Evolutionary conservation across 2,329 filamentous ascomycete species (phyloP).

Genomic region (Colletotrichum lini): DNA sequence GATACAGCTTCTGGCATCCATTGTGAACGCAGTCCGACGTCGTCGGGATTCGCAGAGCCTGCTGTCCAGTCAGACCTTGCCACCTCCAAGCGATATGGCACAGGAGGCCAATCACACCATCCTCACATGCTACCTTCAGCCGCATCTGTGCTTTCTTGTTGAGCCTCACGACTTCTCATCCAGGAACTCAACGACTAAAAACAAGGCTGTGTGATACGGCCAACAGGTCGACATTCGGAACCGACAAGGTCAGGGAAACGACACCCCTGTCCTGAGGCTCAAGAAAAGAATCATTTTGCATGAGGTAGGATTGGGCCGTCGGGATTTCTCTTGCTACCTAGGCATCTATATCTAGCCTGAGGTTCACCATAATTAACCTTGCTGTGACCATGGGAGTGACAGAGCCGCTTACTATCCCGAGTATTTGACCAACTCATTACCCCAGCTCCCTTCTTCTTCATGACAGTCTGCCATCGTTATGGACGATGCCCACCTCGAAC

Average conservation of each 20-base stretch:
- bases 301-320: neutral
- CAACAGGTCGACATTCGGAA: neutral
- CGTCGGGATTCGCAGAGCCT: neutral
- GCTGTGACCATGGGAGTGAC: neutral
- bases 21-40: neutral
- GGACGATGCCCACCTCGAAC: neutral
- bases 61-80: neutral
- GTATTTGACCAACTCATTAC: neutral
- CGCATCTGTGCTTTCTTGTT: neutral
- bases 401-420: conserved; percentile 1
- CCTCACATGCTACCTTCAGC: neutral
- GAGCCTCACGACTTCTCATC: neutral
- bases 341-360: neutral
- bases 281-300: neutral
- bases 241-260: neutral
- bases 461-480: too few relatives aligned
- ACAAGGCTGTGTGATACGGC: neutral
- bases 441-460: neutral
- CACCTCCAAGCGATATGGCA: neutral
- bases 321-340: neutral
- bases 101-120: neutral
- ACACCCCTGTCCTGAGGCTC: neutral
- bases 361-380: neutral
- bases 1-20: neutral
- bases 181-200: neutral